Percentiles rank a stretch among this genome's conserved stretches.
Evolutionary conservation across 306 rosid species (phyloP).

Genomic region (Inga leiocalycina): DNA sequence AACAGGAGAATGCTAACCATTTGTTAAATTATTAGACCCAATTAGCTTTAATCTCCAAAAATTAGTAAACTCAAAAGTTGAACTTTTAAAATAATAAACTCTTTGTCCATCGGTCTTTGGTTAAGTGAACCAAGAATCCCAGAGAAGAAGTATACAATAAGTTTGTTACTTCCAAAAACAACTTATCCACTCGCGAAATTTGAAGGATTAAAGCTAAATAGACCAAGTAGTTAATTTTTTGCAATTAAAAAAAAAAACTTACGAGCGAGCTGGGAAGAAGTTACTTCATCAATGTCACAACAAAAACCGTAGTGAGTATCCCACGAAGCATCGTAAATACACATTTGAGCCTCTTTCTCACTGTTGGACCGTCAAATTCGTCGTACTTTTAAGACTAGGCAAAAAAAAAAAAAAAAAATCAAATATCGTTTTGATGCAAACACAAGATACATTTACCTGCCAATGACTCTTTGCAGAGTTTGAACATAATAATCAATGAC

Average conservation of each 20-base stretch:
- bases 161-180: neutral
- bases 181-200: neutral
- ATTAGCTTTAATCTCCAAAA: neutral
- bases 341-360: conserved; percentile 81
- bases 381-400: conserved; percentile 16
- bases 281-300: conserved; percentile 71
- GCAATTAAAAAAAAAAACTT: conserved; percentile 9
- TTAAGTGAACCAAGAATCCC: neutral
- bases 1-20: neutral
- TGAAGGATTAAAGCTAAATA: neutral
- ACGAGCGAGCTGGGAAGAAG: conserved; percentile 65
- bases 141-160: neutral
- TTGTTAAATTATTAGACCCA: neutral
- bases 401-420: neutral
- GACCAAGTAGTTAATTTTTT: neutral
- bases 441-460: conserved; percentile 51
- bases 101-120: neutral
- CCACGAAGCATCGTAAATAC: conserved; percentile 81
- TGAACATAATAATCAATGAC: conserved; percentile 61
- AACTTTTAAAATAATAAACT: neutral
- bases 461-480: conserved; percentile 56
- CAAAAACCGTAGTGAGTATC: conserved; percentile 68
- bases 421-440: neutral
- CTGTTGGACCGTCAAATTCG: conserved; percentile 43
- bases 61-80: no score